Evolutionary conservation across 164 flowering plant genomes (phyloP).

Genomic region (Protea cynaroides): DNA sequence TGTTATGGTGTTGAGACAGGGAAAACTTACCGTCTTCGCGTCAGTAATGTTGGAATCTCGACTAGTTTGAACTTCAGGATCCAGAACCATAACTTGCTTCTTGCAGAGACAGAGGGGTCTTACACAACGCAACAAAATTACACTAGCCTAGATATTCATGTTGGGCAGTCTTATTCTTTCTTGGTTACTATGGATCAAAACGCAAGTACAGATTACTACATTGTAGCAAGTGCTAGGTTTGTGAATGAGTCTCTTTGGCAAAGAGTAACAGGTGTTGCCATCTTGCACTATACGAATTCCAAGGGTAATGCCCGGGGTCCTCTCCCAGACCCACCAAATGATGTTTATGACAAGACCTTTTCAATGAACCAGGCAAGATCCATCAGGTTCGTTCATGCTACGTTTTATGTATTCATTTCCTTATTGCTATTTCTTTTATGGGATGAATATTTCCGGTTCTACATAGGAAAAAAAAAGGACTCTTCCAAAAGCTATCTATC

Average conservation of each 20-base stretch:
- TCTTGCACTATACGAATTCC: constrained; percentile 78
- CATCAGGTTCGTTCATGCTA: constrained; percentile 53
- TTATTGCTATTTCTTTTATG: background rate
- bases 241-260: constrained; percentile 80
- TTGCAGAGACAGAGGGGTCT: constrained; percentile 90
- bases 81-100: constrained; percentile 72
- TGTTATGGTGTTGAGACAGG: constrained; percentile 39
- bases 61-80: constrained; percentile 95
- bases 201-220: constrained; percentile 88
- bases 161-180: constrained; percentile 96
- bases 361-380: constrained; percentile 99
- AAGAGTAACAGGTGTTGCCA: constrained; percentile 87
- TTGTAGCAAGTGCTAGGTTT: constrained; percentile 94
- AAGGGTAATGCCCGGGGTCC: constrained; percentile 81
- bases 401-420: background rate
- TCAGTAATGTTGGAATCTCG: constrained; percentile 85
- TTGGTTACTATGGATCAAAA: constrained; percentile 95
- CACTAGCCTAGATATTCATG: constrained; percentile 91
- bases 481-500: background rate
- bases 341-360: constrained; percentile 73
- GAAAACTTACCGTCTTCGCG: constrained; percentile 86
- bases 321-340: constrained; percentile 80
- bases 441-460: background rate
- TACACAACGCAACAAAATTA: constrained; percentile 94
- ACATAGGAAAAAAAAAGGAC: background rate